Conservation (phyloP, 73 alveolate species). For the Tetrahymena thermophila region DNA sequence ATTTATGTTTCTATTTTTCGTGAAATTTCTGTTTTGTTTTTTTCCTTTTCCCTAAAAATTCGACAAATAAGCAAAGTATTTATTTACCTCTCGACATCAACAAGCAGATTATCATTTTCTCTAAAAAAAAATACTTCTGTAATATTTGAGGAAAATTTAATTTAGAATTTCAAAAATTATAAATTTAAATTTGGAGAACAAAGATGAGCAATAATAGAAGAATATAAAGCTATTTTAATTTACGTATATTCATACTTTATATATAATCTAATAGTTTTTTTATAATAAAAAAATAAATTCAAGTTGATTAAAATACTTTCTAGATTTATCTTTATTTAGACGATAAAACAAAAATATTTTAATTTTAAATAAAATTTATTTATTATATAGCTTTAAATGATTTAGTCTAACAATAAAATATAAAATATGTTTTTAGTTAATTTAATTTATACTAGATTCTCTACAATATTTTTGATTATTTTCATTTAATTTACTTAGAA, state of each 20-base stretch:
- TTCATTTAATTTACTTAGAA: background rate
- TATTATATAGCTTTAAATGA: too few relatives aligned
- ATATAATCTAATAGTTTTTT: too few relatives aligned
- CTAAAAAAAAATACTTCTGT: too few relatives aligned
- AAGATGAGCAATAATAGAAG: background rate
- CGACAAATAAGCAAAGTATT: background rate
- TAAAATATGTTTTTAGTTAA: background rate
- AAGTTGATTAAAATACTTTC: too few relatives aligned
- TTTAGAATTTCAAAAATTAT: too few relatives aligned
- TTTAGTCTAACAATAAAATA: too few relatives aligned
- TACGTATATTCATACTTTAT: too few relatives aligned
- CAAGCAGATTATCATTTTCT: background rate
- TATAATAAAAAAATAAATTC: background rate
- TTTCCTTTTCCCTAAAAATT: background rate
- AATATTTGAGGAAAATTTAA: background rate
- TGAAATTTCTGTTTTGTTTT: background rate
- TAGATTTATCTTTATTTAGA: too few relatives aligned
- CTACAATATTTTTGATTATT: too few relatives aligned
- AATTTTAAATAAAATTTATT: too few relatives aligned
- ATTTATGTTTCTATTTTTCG: background rate
- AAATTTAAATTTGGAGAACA: background rate
- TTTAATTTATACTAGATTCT: background rate
- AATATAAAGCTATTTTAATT: background rate
- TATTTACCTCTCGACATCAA: background rate
- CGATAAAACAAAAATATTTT: too few relatives aligned